Conservation (phyloP, 2,329 filamentous ascomycete species). For the Thelonectria blattea region DNA sequence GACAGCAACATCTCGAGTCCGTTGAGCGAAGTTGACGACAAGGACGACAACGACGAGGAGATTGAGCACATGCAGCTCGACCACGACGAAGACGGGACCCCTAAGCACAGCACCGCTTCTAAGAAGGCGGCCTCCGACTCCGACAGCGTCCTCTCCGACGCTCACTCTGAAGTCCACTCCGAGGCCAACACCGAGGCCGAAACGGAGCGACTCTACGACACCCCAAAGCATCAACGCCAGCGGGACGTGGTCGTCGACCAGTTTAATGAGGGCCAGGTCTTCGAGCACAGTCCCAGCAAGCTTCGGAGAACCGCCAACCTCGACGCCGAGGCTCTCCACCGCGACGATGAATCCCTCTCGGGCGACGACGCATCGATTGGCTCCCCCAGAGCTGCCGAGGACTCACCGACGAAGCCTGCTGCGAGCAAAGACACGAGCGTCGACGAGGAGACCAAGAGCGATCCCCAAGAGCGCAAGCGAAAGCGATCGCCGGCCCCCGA, state of each 20-base stretch:
- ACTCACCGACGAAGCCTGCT: conserved; percentile 44
- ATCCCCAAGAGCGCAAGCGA: conserved; percentile 52
- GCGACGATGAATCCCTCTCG: conserved; percentile 49
- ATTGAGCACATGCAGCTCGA: conserved; percentile 63
- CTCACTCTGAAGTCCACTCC: conserved; percentile 48
- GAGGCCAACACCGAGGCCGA: conserved; percentile 80
- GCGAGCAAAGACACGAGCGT: conserved; percentile 36
- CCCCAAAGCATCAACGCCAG: conserved; percentile 72
- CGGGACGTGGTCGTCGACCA: conserved; percentile 65
- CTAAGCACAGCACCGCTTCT: conserved; percentile 37
- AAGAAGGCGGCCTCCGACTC: conserved; percentile 48
- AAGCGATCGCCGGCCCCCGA: conserved; percentile 57
- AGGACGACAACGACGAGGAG: conserved; percentile 72
- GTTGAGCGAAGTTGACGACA: conserved; percentile 89
- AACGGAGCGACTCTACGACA: conserved; percentile 90
- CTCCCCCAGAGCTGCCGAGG: conserved; percentile 48
- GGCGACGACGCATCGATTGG: conserved; percentile 49
- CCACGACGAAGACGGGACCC: conserved; percentile 43
- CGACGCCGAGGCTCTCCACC: conserved; percentile 46
- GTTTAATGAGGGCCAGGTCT: conserved; percentile 59
- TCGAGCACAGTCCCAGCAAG: conserved; percentile 78
- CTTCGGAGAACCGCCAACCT: conserved; percentile 59
- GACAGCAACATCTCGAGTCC: conserved; percentile 85
- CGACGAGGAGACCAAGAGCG: conserved; percentile 42
- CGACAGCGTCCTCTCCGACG: conserved; percentile 63